Base-by-base conservation (phyloP, 208 protist species). In the Crithidia acanthocephali region DNA sequence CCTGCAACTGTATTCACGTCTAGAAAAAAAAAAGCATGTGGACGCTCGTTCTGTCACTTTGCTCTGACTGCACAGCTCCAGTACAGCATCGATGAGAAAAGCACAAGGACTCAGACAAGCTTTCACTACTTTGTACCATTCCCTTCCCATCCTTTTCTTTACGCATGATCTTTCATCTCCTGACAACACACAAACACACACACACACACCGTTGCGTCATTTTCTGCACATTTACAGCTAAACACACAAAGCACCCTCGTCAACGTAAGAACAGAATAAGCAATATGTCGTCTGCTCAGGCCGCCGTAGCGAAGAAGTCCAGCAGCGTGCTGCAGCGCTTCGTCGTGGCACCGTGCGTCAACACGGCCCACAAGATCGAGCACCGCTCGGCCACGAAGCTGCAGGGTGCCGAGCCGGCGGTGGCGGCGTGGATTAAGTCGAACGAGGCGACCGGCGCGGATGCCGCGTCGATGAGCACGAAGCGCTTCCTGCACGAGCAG, bases 401-500 rank as follows among this genome's bases (percentile, higher is more conserved):
- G 68, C 62, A 74, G 28, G 52, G 60, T n/a, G 68, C 73, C 11
- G 76, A 86, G 62, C 75, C 81, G 13, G 40, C 37, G 16, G 75
- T 90, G 45, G 72, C 80, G 22, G 79, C 76, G 40, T 72, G 55
- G 50, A 85, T 94, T 62, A 62, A 76, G 56, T 50, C 81, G 59
- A 74, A 86, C 74, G 77, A 89, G 40, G 80, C 83, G 16, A 66
- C 76, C 44, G 91, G 91, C 28, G 75, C 84, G 0, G 91, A 94
- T 72, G 88, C 85, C 25, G 91, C 91, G 2, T 70, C 75, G n/a
- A 68, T 72, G 45, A 86, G 79, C 79, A 89, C 85, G 2, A 68
- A 76, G 32, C 88, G 81, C 50, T 92, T 87, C 60, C 32, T 91
- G 35, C 51, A 51, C 28, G 86, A 91, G 74, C 91, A 96, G 79